These are phyloP conservation scores for Fusarium tuaranense DNA, from an alignment of 2,329 filamentous ascomycete genomes.

Conservation along the genomic window DNA sequence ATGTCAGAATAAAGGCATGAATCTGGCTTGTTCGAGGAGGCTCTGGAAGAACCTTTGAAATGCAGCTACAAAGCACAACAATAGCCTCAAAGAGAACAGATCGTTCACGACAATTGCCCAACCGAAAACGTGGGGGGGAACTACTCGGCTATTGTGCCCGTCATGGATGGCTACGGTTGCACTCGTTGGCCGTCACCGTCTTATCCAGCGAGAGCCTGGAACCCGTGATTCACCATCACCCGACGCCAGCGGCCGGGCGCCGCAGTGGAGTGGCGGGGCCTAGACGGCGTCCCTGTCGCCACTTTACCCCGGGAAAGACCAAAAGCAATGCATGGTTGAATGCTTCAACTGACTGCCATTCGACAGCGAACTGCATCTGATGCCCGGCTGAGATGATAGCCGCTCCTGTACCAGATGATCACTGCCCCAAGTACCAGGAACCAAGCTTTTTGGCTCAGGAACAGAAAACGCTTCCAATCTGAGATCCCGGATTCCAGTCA, in stretches of 20 bases:
- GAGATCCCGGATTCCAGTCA: slow-evolving; percentile 12
- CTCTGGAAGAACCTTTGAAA: slow-evolving; percentile 23
- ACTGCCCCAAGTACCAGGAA: slow-evolving; percentile 17
- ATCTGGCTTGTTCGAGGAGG: slow-evolving; percentile 20
- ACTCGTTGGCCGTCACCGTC: slow-evolving; percentile 31
- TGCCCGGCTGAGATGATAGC: neutral
- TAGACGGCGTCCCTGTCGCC: slow-evolving; percentile 31
- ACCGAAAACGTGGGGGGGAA: neutral
- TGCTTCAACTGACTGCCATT: slow-evolving; percentile 3
- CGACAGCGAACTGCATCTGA: neutral
- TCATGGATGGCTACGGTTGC: slow-evolving; percentile 14
- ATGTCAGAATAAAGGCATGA: slow-evolving; percentile 31
- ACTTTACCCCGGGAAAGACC: slow-evolving; percentile 40
- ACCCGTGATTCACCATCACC: slow-evolving; percentile 30
- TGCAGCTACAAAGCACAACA: neutral
- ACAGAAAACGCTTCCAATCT: slow-evolving; percentile 21
- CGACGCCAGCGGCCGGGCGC: slow-evolving; percentile 26
- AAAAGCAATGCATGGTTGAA: slow-evolving; percentile 18
- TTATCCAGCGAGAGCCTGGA: slow-evolving; percentile 8
- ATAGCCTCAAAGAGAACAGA: neutral
- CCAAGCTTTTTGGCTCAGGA: slow-evolving; percentile 31
- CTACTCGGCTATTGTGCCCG: neutral
- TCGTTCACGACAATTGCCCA: neutral
- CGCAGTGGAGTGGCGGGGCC: slow-evolving; percentile 32
- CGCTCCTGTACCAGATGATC: slow-evolving; percentile 20